Conservation (phyloP, 2,329 filamentous ascomycete species). For the Plectosphaerella sp. region DNA sequence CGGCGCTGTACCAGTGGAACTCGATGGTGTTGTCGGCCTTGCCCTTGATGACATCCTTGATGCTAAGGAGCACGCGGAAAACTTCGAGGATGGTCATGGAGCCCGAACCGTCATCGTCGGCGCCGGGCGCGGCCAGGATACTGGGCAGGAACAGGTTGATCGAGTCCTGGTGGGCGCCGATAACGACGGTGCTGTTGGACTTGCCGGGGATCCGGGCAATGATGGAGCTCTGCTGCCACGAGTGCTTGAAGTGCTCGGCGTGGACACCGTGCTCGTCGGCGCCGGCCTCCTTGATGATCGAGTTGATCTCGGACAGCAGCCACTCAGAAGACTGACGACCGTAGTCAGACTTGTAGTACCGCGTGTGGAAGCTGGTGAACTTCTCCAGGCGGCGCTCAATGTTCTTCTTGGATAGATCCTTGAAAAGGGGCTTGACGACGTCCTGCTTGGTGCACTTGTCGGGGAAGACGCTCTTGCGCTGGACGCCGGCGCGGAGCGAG, state of each 20-base stretch:
- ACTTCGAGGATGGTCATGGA: conserved; percentile 94
- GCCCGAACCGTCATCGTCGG: conserved; percentile 76
- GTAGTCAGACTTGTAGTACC: conserved; percentile 75
- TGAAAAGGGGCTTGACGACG: conserved; percentile 62
- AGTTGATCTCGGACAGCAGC: conserved; percentile 71
- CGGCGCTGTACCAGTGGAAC: conserved; percentile 94
- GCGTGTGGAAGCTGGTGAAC: conserved; percentile 74
- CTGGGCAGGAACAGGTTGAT: conserved; percentile 90
- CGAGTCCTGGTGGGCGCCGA: conserved; percentile 91
- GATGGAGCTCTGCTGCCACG: conserved; percentile 86
- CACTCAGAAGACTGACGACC: conserved; percentile 84
- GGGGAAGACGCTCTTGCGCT: conserved; percentile 58
- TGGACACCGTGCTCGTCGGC: conserved; percentile 62
- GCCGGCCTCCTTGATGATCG: conserved; percentile 66
- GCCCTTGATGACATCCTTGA: conserved; percentile 65
- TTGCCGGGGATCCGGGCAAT: conserved; percentile 88
- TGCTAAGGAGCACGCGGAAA: conserved; percentile 72
- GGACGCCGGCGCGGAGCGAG: conserved; percentile 26
- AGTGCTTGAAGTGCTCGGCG: conserved; percentile 71
- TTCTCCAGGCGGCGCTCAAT: conserved; percentile 76
- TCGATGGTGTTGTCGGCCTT: conserved; percentile 82
- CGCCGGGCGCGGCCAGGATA: conserved; percentile 78
- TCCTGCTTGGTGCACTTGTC: conserved; percentile 59
- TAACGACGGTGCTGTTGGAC: conserved; percentile 77
- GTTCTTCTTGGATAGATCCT: conserved; percentile 66